Evolutionary conservation across 2,329 filamentous ascomycete genomes (phyloP).

Genomic region (Xylariaceae sp.): DNA sequence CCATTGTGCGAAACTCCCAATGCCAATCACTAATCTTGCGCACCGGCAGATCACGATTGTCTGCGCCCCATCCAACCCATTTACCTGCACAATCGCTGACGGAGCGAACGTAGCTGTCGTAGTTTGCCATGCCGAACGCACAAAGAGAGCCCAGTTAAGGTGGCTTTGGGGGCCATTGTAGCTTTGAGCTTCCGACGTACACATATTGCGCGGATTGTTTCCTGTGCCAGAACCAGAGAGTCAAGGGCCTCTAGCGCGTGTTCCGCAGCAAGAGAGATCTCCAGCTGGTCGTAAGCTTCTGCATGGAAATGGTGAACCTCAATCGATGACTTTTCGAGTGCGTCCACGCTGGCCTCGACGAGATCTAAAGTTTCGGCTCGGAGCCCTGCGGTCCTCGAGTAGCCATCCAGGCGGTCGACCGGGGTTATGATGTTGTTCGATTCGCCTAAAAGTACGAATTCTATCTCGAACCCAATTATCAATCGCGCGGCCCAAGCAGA

Average conservation of each 20-base stretch:
- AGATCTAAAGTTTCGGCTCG: slow-evolving; percentile 3
- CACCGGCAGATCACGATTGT: slow-evolving; percentile 10
- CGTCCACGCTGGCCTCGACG: slow-evolving; percentile 7
- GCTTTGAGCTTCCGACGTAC: slow-evolving; percentile 6
- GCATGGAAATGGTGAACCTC: slow-evolving; percentile 7
- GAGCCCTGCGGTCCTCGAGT: slow-evolving; percentile 7
- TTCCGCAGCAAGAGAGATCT: slow-evolving; percentile 7
- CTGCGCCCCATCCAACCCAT: slow-evolving; percentile 11
- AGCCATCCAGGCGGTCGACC: slow-evolving; percentile 2
- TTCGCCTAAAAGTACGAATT: slow-evolving; percentile 7
- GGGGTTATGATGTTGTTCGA: not conserved
- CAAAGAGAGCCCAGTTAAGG: slow-evolving; percentile 6
- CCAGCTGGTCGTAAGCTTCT: slow-evolving; percentile 1
- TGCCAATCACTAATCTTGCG: not conserved
- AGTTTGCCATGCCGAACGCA: slow-evolving; percentile 11
- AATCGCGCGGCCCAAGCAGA: not conserved
- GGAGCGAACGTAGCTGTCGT: slow-evolving; percentile 8
- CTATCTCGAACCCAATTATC: slow-evolving; percentile 10
- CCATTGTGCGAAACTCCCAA: slow-evolving; percentile 11
- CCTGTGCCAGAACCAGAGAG: slow-evolving; percentile 9
- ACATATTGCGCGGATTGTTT: slow-evolving; percentile 10
- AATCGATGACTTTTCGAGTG: slow-evolving; percentile 1
- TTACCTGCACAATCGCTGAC: slow-evolving; percentile 1
- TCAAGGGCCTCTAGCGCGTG: slow-evolving; percentile 5
- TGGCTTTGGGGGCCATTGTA: slow-evolving; percentile 5